These are phyloP conservation scores for Cylindrodendrum hubeiense DNA, from an alignment of 2,329 filamentous ascomycete species.

Conservation along the genomic window DNA sequence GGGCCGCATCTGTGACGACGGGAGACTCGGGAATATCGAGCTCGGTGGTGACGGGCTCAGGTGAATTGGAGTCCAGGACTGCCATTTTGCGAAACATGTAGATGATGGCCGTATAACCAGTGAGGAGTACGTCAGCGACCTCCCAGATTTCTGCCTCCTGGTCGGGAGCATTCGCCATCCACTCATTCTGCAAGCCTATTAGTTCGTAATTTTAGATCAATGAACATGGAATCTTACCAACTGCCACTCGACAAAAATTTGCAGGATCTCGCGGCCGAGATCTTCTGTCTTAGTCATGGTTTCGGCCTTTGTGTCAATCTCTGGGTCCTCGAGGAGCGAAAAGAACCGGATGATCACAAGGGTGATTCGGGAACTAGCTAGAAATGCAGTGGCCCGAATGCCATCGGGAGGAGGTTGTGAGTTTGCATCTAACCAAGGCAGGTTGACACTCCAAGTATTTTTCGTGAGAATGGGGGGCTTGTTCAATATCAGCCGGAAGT, in stretches of 20 bases:
- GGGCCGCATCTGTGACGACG: slow-evolving; percentile 43
- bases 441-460: slow-evolving; percentile 47
- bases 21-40: slow-evolving; percentile 46
- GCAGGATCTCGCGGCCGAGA: slow-evolving; percentile 43
- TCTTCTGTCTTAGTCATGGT: slow-evolving; percentile 44
- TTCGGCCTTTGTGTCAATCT: slow-evolving; percentile 32
- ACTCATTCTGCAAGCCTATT: slow-evolving; percentile 35
- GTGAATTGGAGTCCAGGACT: slow-evolving; percentile 43
- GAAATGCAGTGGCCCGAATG: slow-evolving; percentile 42
- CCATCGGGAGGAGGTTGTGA: slow-evolving; percentile 35
- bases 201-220: neutral
- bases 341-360: slow-evolving; percentile 48
- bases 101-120: slow-evolving; percentile 47
- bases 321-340: slow-evolving; percentile 41
- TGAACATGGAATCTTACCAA: slow-evolving; percentile 32
- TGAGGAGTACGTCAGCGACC: slow-evolving; percentile 45
- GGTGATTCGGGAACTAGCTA: slow-evolving; percentile 45
- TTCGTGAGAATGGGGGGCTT: slow-evolving; percentile 45
- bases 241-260: slow-evolving; percentile 45
- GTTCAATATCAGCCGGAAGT: slow-evolving; percentile 47
- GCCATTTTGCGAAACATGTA: slow-evolving; percentile 51
- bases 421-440: slow-evolving; percentile 46
- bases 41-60: slow-evolving; percentile 41
- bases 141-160: slow-evolving; percentile 44
- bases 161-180: slow-evolving; percentile 33